Evolutionary conservation across 441 rosid species (phyloP), one percentile per base, ranked within the genome.

Genomic region (Mallotus japonicus): DNA sequence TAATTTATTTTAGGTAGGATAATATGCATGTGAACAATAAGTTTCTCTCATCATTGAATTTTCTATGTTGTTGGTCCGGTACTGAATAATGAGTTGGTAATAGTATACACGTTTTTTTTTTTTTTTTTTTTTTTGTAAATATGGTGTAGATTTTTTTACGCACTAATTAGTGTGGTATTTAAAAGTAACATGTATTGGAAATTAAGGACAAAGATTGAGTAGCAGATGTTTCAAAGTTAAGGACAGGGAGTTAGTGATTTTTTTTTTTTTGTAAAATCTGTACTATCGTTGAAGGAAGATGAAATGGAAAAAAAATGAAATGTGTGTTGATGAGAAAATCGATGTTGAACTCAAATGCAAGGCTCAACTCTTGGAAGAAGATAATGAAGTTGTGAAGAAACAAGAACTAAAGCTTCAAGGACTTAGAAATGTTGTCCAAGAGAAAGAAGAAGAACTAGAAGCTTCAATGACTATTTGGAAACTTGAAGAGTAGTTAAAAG

Each of bases 361-460:
- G 84, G 81, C 88, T 47, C 79, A 40, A 71, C 84, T 90, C 80
- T 81, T 93, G 72, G 77, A 75, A 72, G 85, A 88, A 72, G 93
- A 89, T 74, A 82, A 86, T 37, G 84, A 84, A 68, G 85, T 91
- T 82, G 84, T 90, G 59, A 80, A 78, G 79, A 86, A 85, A 61
- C 97, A 93, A 73, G 83, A 83, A 63, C 60, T 76, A 54, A 93
- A 93, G 84, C 77, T 93, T 75, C 76, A 73, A 70, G 85, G 73
- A 67, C 91, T 91, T 34, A 79, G 34, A 74, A 83, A 77, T 47
- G 85, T 81, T 44, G 67, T 91, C 42, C 69, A 34, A 67, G 89
- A 83, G 80, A 89, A 73, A 77, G 93, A 85, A 83, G 86, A 91
- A 82, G 88, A 90, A 65, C 76, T 93, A 44, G 82, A 88, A 70